Conservation (phyloP, 2,329 filamentous ascomycete species). For the Pseudonectria buxi region DNA sequence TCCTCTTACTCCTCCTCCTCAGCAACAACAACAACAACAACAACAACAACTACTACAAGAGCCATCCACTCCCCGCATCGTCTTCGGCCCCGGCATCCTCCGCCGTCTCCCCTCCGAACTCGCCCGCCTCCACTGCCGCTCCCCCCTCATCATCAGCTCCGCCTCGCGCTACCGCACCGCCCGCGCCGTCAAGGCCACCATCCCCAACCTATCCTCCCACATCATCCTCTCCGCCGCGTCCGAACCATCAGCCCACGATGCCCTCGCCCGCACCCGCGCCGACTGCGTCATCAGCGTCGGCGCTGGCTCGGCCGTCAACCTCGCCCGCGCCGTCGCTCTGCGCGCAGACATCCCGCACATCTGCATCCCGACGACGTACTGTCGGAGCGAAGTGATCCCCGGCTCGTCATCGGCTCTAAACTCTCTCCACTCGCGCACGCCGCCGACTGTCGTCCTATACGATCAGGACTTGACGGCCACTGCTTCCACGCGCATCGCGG, state of each 20-base stretch:
- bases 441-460: conserved; percentile 31
- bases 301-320: conserved; percentile 54
- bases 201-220: conserved; percentile 26
- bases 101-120: conserved; percentile 28
- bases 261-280: conserved; percentile 22
- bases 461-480: conserved; percentile 30
- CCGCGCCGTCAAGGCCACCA: conserved; percentile 25
- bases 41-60: conserved; percentile 1
- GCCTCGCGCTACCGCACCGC: conserved; percentile 32
- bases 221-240: conserved; percentile 29
- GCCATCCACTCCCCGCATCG: conserved; percentile 24
- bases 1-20: conserved; percentile 1
- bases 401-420: conserved; percentile 8
- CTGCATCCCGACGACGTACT: conserved; percentile 54
- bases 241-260: conserved; percentile 21
- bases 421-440: conserved; percentile 4
- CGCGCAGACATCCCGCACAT: conserved; percentile 50
- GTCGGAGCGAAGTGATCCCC: conserved; percentile 56
- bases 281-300: conserved; percentile 57
- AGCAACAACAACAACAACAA: too few species aligned
- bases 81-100: conserved; percentile 29
- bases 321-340: conserved; percentile 49
- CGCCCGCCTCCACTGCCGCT: conserved; percentile 22
- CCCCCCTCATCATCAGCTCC: conserved; percentile 32
- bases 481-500: conserved; percentile 20